Evolutionary conservation across 1,139 yeast species (phyloP).

Genomic region (Pichia sp.): DNA sequence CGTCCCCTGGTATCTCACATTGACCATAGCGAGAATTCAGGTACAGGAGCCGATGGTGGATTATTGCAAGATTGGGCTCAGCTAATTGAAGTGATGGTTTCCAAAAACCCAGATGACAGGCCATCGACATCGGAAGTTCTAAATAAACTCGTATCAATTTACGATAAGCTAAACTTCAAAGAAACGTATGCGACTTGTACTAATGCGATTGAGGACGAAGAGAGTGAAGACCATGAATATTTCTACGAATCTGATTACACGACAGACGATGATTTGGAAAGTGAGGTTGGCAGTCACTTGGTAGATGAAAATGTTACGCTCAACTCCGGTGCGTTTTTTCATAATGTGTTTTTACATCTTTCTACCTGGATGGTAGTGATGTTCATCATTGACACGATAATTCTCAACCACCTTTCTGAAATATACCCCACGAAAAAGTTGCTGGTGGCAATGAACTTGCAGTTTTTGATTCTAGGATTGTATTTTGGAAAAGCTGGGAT

Average conservation of each 20-base stretch:
- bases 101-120: conserved; percentile 36
- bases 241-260: background rate
- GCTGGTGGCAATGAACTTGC: background rate
- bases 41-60: conserved; percentile 4
- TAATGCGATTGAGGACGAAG: background rate
- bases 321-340: background rate
- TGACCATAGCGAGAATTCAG: background rate
- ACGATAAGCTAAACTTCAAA: conserved; percentile 12
- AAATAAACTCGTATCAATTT: conserved; percentile 25
- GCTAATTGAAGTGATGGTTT: conserved; percentile 30
- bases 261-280: background rate
- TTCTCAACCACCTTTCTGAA: background rate
- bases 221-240: background rate
- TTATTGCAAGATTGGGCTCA: conserved; percentile 39
- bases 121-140: conserved; percentile 43
- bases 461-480: conserved; percentile 9
- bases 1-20: conserved; percentile 10
- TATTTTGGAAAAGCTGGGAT: conserved; percentile 1
- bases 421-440: background rate
- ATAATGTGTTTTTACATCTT: background rate
- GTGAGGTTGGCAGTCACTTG: background rate
- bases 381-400: background rate
- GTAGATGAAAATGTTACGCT: background rate
- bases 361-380: conserved; percentile 1
- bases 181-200: background rate